phyloP scores from a whole-genome alignment of 208 protist genomes.

The Wallacemonas collosoma region DNA sequence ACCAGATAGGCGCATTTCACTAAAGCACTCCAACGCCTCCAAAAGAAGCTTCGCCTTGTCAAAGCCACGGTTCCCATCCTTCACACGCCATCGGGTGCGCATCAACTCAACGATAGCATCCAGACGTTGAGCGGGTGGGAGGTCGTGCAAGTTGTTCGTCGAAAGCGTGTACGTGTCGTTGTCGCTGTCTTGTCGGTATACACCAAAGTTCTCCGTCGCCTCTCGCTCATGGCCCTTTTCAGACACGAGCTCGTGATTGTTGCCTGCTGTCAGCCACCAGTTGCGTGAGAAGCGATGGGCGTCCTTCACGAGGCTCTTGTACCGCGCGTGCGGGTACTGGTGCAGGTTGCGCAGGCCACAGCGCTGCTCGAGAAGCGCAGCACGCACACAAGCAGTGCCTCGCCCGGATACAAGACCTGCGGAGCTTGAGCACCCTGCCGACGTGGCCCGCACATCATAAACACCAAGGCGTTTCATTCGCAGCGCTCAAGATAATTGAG shows the following conservation, averaged over 20 bases:
- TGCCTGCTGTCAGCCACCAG: conserved; percentile 81
- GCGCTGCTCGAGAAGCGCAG: conserved; percentile 43
- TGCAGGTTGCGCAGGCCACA: conserved; percentile 84
- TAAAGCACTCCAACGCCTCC: conserved; percentile 88
- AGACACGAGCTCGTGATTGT: conserved; percentile 88
- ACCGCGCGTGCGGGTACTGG: conserved; percentile 82
- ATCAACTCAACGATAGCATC: conserved; percentile 76
- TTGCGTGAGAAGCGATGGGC: conserved; percentile 70
- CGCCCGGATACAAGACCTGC: neutral
- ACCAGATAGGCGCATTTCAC: conserved; percentile 69
- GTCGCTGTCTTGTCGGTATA: conserved; percentile 70
- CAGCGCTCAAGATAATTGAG: too few species aligned
- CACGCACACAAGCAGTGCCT: neutral
- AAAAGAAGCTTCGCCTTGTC: conserved; percentile 87
- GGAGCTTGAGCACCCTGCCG: neutral
- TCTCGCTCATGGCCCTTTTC: conserved; percentile 85
- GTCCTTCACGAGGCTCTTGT: conserved; percentile 90
- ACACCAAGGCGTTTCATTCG: neutral
- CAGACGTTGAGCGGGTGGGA: conserved; percentile 70
- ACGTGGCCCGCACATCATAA: neutral
- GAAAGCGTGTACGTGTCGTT: conserved; percentile 77
- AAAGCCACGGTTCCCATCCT: conserved; percentile 82
- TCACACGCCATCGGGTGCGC: conserved; percentile 75
- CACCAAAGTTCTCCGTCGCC: conserved; percentile 83
- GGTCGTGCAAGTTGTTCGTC: conserved; percentile 72